Evolutionary conservation across 257 asterid species (phyloP).

Genomic region (Penstemon eatonii): DNA sequence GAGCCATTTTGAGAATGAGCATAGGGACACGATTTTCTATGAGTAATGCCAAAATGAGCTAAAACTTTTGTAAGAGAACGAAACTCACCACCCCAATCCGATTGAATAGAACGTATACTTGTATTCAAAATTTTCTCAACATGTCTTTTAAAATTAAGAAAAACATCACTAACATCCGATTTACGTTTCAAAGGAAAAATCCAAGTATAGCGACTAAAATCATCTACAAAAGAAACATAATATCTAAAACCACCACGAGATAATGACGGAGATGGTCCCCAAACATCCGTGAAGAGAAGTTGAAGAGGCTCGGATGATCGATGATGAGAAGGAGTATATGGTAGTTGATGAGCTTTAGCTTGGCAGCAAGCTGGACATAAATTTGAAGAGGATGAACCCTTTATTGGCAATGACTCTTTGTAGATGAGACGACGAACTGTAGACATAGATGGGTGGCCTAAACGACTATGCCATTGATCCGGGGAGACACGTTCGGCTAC

Average conservation of each 20-base stretch:
- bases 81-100: background rate
- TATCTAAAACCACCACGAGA: background rate
- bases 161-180: background rate
- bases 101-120: background rate
- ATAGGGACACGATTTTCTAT: no score
- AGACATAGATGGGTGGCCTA: background rate
- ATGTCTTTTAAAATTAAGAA: background rate
- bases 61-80: background rate
- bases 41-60: no score
- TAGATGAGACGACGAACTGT: background rate
- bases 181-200: background rate
- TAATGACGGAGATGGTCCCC: background rate
- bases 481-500: background rate
- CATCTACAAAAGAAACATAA: background rate
- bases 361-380: background rate
- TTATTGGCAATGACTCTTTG: background rate
- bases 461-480: no score
- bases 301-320: background rate
- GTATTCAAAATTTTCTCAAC: background rate
- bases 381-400: background rate
- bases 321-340: background rate
- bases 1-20: no score
- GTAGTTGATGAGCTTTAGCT: background rate
- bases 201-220: background rate
- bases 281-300: background rate